Evolutionary conservation across 257 asterid genomes (phyloP).

Genomic region (Nicotiana otophora): DNA sequence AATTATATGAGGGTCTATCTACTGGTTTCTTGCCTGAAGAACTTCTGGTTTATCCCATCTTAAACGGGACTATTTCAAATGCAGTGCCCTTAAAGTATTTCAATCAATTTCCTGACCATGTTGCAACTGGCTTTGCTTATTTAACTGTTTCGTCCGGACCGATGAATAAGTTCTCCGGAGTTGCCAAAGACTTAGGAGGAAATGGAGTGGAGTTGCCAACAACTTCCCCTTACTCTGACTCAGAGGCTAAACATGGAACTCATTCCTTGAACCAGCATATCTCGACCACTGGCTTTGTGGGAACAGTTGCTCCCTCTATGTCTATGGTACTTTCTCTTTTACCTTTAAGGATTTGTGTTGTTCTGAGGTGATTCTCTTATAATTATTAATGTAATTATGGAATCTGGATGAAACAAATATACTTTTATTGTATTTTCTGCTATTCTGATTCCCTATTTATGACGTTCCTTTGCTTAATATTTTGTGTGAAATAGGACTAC

Average conservation of each 20-base stretch:
- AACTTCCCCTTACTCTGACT: constrained; percentile 2
- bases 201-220: constrained; percentile 2
- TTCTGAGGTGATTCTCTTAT: background rate
- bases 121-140: constrained; percentile 70
- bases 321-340: constrained; percentile 27
- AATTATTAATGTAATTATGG: background rate
- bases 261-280: constrained; percentile 15
- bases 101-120: constrained; percentile 74
- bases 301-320: constrained; percentile 15
- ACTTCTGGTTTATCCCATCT: constrained; percentile 69
- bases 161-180: constrained; percentile 1
- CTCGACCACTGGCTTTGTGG: constrained; percentile 13
- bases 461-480: background rate
- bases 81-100: constrained; percentile 73
- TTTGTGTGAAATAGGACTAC: constrained; percentile 34
- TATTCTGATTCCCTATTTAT: background rate
- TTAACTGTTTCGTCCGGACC: constrained; percentile 25
- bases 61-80: constrained; percentile 49
- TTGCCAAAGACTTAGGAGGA: constrained; percentile 10
- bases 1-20: constrained; percentile 66
- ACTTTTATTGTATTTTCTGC: background rate
- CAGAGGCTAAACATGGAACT: constrained; percentile 3
- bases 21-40: constrained; percentile 83
- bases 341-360: background rate
- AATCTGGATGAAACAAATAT: background rate